Percentiles rank a stretch among this genome's conserved stretches.
These are phyloP conservation scores for Tripterygium wilfordii DNA, from an alignment of 177 flowering plant species.

Conservation along the genomic window DNA sequence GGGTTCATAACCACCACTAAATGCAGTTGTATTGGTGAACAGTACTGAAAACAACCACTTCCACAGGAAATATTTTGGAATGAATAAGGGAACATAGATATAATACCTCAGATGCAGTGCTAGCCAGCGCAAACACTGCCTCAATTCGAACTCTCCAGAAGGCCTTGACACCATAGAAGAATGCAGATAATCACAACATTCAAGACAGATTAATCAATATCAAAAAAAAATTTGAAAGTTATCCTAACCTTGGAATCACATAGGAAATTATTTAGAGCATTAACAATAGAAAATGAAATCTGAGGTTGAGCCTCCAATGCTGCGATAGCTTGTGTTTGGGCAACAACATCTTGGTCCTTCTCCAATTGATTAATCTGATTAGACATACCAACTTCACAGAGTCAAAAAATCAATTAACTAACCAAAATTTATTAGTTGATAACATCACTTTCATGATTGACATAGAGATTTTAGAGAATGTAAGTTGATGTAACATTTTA, in stretches of 20 bases:
- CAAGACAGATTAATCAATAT: background rate
- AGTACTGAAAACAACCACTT: no score
- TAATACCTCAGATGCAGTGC: constrained; percentile 81
- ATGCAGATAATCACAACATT: background rate
- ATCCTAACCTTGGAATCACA: constrained; percentile 67
- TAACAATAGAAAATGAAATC: constrained; percentile 64
- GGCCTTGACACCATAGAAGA: constrained; percentile 38
- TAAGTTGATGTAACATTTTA: no score
- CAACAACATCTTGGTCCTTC: constrained; percentile 96
- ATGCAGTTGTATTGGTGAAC: no score
- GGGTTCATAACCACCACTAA: no score
- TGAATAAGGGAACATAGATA: background rate
- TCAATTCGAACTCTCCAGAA: constrained; percentile 95
- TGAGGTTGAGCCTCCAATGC: constrained; percentile 60
- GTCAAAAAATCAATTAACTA: background rate
- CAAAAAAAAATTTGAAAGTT: background rate
- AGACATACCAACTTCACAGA: background rate
- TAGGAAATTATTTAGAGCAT: constrained; percentile 78
- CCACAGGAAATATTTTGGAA: no score
- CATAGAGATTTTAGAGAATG: no score
- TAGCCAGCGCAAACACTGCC: constrained; percentile 92
- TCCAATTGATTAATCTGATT: constrained; percentile 86
- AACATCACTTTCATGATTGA: no score
- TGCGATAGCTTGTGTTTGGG: constrained; percentile 88
- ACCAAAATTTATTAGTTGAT: no score